Base-by-base conservation (phyloP, 805 yeast species). In the Ogataea ramenticola region DNA sequence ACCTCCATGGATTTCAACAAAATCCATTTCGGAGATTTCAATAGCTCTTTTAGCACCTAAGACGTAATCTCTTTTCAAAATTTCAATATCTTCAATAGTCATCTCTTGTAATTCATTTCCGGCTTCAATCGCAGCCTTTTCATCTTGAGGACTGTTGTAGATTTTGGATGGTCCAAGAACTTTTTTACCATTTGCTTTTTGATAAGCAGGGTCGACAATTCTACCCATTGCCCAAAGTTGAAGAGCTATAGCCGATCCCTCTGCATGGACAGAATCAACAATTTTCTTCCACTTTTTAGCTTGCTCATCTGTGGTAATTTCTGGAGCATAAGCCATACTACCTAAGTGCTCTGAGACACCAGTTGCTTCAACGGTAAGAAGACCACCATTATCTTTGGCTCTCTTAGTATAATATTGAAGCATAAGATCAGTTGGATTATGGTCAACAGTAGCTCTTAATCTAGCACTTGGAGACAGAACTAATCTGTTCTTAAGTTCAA, bases 331-430 rank as follows among this genome's bases (percentile, higher is more conserved):
- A 11, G 56, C 58, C 46, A 64, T 67, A 21, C 74, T 65, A 39
- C 80, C 63, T 54, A 67, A 67, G 66, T 59, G 43, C 2, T 62
- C 54, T 14, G 76, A 61, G n/a, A 70, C 68, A 52, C 67, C 69
- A 1, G 82, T 71, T 14, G 79, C 87, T 56, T 82, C 89, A 11
- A 82, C 62, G 49, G 78, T 71, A 29, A 38, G 21, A 45, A 80
- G 56, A n/a, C 81, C 65, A 17, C 84, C 84, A 9, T 72, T 70
- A 41, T 57, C 58, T 36, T 59, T 49, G 1, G 82, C 65, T 50
- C 82, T 67, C 53, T 77, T 78, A 31, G 54, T 61, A 52, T 79
- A 80, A 56, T 78, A 77, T 46, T 69, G 65, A 11, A 57, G 54
- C 34, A 67, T 62, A 48, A 71, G 62, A 19, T 69, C 72, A 3